phyloP scores from a whole-genome alignment of 2,329 filamentous ascomycete species.

The Paecilomyces variotii region DNA sequence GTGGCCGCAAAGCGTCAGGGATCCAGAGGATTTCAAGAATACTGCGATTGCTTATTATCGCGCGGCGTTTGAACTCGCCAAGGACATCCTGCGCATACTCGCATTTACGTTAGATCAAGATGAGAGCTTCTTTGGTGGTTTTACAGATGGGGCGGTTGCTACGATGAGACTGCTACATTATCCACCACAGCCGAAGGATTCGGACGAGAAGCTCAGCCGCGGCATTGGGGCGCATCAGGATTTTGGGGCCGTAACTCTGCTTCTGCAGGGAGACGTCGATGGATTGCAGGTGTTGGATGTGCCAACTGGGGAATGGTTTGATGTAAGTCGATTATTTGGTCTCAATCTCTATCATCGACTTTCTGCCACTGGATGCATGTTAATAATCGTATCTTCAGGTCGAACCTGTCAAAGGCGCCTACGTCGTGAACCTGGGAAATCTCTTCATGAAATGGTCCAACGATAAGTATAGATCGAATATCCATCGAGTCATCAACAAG shows the following conservation, averaged over 20 bases:
- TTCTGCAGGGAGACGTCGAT: constrained; percentile 20
- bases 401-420: constrained; percentile 13
- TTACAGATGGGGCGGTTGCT: constrained; percentile 28
- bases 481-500: constrained; percentile 28
- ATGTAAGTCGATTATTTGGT: constrained; percentile 1
- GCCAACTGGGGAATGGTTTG: constrained; percentile 14
- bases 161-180: constrained; percentile 39
- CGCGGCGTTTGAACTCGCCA: constrained; percentile 30
- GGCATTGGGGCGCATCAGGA: constrained; percentile 25
- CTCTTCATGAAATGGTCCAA: constrained; percentile 27
- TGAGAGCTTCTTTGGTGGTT: constrained; percentile 30
- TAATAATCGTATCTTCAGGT: constrained; percentile 3
- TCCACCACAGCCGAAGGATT: constrained; percentile 30
- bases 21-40: constrained; percentile 24
- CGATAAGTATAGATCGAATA: constrained; percentile 23
- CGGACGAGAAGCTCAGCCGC: constrained; percentile 23
- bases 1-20: constrained; percentile 24
- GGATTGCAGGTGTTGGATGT: constrained; percentile 22
- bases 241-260: constrained; percentile 25
- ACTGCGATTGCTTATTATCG: constrained; percentile 36
- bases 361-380: background rate
- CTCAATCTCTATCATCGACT: no score
- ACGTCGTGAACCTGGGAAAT: constrained; percentile 38
- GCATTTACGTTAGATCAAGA: constrained; percentile 34
- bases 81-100: constrained; percentile 34